Base-by-base conservation (phyloP, 495 filamentous ascomycete species). In the Penicillium egyptiacum region DNA sequence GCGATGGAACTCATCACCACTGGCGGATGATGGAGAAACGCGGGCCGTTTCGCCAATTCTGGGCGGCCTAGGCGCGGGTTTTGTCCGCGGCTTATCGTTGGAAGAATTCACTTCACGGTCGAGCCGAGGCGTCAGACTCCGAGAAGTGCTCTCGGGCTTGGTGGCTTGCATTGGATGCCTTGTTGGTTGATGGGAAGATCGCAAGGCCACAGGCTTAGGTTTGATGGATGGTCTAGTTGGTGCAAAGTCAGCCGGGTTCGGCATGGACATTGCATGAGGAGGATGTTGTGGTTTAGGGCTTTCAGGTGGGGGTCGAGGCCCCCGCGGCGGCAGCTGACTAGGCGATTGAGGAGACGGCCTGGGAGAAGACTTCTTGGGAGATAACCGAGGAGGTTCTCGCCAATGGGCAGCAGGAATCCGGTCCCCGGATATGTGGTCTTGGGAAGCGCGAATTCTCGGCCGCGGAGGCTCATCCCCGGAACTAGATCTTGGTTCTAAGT, bases 221-320 rank as follows among this genome's bases (percentile, higher is more conserved):
- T 76, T 71, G 52, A 75, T 43, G 57, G 72, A 65, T 53, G 75
- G 70, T 59, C 70, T 73, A 16, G 73, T 50, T 4, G 53, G 59
- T 17, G 60, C 46, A 39, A 56, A 67, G 37, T 65, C 67, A 28
- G 53, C 57, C 20, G 70, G 56, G 31, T 67, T 52, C 42, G 68
- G 55, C 57, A 61, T 62, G n/a, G 60, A 19, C n/a, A 61, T 47
- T 7, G 55, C 17, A 19, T 50, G 45, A 20, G 53, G 53, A 9
- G 61, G 56, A 51, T 6, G 25, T 28, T 41, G 51, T 40, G 50
- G 30, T 35, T 51, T 54, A 33, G 55, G 61, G 19, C 37, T 42
- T 22, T 59, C 56, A 49, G 55, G 44, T 11, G 56, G 40, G 25
- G 55, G 40, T 23, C 58, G 64, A 16, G 57, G 49, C n/a, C 23